phyloP scores from a whole-genome alignment of 1,284 basidiomycete species.

The Phylloporus sp. region DNA sequence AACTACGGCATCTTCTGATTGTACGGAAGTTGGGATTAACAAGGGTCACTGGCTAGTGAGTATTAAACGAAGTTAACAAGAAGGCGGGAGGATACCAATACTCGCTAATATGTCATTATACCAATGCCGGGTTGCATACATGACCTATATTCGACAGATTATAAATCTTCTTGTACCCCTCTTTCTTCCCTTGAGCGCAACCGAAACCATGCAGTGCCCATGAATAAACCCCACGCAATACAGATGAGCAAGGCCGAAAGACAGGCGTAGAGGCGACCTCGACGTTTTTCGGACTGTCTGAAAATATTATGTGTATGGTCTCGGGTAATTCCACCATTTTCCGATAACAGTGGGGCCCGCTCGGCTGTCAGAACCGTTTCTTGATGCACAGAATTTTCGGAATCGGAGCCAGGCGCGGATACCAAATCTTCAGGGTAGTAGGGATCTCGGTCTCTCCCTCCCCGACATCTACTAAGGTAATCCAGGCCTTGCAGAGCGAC shows the following conservation, averaged over 20 bases:
- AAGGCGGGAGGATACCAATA: background rate
- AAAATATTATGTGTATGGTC: slow-evolving; percentile 25
- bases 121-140: no score
- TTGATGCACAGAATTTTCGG: background rate
- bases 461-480: slow-evolving; percentile 46
- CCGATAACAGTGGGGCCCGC: slow-evolving; percentile 16
- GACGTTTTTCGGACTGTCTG: slow-evolving; percentile 44
- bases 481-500: slow-evolving; percentile 53
- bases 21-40: slow-evolving; percentile 36
- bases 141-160: slow-evolving; percentile 1
- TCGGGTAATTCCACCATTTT: background rate
- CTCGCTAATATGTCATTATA: background rate
- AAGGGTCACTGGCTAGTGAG: slow-evolving; percentile 39
- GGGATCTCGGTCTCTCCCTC: slow-evolving; percentile 19
- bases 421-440: slow-evolving; percentile 22
- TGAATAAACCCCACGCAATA: slow-evolving; percentile 68
- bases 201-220: slow-evolving; percentile 62
- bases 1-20: slow-evolving; percentile 37
- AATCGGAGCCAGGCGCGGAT: background rate
- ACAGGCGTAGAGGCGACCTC: slow-evolving; percentile 56
- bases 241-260: slow-evolving; percentile 51
- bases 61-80: slow-evolving; percentile 31
- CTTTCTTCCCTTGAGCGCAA: slow-evolving; percentile 49
- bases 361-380: slow-evolving; percentile 11
- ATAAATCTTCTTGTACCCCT: slow-evolving; percentile 29